Percentiles rank a stretch among this genome's conserved stretches.
These are phyloP conservation scores for Talaromyces atroroseus DNA, from an alignment of 2,329 filamentous ascomycete species.

Conservation along the genomic window DNA sequence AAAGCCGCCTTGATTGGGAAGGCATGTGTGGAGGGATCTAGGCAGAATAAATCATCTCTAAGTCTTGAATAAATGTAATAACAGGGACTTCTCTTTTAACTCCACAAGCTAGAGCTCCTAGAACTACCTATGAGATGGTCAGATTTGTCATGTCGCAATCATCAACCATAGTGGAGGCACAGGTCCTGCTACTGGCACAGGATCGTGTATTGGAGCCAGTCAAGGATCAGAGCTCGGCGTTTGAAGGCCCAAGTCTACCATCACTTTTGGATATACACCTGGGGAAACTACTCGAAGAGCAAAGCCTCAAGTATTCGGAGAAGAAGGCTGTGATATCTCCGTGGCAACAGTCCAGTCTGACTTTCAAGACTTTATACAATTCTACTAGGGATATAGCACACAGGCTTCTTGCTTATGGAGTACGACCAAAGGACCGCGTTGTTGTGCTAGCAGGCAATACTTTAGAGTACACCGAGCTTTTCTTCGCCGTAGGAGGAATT, in stretches of 20 bases:
- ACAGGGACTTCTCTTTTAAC: neutral
- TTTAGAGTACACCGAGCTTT: constrained; percentile 52
- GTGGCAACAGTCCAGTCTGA: neutral
- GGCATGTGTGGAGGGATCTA: neutral
- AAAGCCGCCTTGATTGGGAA: neutral
- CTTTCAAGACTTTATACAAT: neutral
- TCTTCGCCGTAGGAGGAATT: constrained; percentile 59
- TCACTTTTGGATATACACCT: neutral
- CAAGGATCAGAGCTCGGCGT: neutral
- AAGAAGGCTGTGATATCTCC: neutral
- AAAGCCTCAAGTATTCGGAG: neutral
- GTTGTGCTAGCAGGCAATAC: constrained; percentile 60
- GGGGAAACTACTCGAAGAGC: neutral
- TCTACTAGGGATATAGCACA: constrained; percentile 42
- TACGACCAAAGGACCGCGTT: constrained; percentile 59
- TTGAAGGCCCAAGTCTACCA: neutral
- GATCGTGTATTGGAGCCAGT: neutral
- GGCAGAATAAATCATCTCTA: too few relatives aligned
- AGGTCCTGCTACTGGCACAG: neutral
- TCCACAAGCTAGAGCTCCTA: neutral
- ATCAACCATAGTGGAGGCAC: neutral
- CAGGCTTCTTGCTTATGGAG: constrained; percentile 41
- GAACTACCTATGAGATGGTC: neutral
- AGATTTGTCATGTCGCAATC: neutral
- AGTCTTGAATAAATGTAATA: neutral